These are phyloP conservation scores for Pseudopithomyces chartarum DNA, from an alignment of 2,329 filamentous ascomycete genomes.

Conservation along the genomic window DNA sequence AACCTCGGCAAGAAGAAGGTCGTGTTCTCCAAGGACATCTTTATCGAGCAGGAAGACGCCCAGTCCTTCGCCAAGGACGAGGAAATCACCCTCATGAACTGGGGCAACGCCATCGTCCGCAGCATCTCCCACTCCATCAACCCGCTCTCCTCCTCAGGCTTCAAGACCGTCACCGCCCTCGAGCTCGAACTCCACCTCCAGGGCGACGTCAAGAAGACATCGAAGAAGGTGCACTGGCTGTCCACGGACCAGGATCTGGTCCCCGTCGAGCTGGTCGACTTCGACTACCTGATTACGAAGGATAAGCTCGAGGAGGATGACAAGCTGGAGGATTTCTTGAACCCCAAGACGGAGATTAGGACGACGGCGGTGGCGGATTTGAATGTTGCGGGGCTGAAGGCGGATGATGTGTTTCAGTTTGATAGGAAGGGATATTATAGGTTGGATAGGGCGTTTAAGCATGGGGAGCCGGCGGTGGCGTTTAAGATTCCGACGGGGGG, in stretches of 20 bases:
- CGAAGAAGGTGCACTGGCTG: conserved; percentile 97
- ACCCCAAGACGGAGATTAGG: conserved; percentile 73
- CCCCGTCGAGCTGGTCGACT: conserved; percentile 86
- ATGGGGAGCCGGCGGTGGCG: conserved; percentile 65
- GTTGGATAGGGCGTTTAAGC: conserved; percentile 69
- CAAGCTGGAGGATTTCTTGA: conserved; percentile 81
- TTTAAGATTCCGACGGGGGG: conserved; percentile 72
- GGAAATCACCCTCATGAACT: conserved; percentile 95
- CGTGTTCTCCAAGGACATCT: conserved; percentile 72
- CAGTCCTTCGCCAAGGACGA: conserved; percentile 81
- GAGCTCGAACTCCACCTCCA: conserved; percentile 87
- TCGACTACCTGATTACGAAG: conserved; percentile 94
- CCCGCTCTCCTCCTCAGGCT: conserved; percentile 53
- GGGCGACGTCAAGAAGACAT: conserved; percentile 92
- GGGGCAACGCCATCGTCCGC: conserved; percentile 86
- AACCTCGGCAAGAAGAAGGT: conserved; percentile 86
- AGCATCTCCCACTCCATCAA: conserved; percentile 63
- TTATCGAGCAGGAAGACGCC: conserved; percentile 87
- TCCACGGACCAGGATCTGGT: conserved; percentile 78
- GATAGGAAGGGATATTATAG: conserved; percentile 93
- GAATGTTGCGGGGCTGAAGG: conserved; percentile 78
- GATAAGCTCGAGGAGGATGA: conserved; percentile 89
- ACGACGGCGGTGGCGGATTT: conserved; percentile 79
- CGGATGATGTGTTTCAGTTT: conserved; percentile 91
- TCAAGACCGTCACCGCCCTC: conserved; percentile 66